Base-by-base conservation (phyloP, 2,329 filamentous ascomycete genomes). In the Talaromyces sp. region DNA sequence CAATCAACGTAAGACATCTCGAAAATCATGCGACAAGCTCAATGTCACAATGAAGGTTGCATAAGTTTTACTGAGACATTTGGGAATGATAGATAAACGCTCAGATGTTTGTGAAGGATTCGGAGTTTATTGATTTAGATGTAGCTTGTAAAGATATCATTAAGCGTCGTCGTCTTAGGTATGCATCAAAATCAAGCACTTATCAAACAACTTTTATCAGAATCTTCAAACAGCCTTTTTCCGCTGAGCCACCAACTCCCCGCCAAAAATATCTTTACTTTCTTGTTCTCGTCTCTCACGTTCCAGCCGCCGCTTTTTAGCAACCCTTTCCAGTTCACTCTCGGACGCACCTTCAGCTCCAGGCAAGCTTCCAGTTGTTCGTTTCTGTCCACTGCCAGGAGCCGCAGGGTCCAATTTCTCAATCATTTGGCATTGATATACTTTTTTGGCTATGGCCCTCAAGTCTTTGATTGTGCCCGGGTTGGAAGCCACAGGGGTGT, bases 361-460 rank as follows among this genome's bases (percentile, higher is more conserved):
- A 2, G 70, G 68, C 1, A 69, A 62, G 22, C 71, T 73, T 22
- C 74, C 74, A 10, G 75, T 75, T 16, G 78, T 77, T 22, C 80
- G 73, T 69, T 82, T 82, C 70, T 79, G 77, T 3, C 74, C 74
- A 45, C 69, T 73, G 60, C 73, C 74, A 10, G 75, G 69, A 1
- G 73, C 75, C 1, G 76, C 74, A 3, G 82, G 68, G 62, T 81
- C 79, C 1, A 74, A 70, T 67, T 82, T 83, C 65, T 83, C 80
- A 0, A 81, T 80, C 66, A 83, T 82, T 68, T 81, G 79, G 66
- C 82, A 84, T 41, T 79, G 77, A 64, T 78, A 81, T 13, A 83
- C 70, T 68, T 84, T 84, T 70, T 82, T 83, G 19, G 79, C 80
- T 49, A 84, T 83, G 19, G 76, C 75, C 52, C 75, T 78, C 33